These are phyloP conservation scores for Emmonsiellopsis sp. DNA, from an alignment of 2,329 filamentous ascomycete genomes.

Conservation along the genomic window DNA sequence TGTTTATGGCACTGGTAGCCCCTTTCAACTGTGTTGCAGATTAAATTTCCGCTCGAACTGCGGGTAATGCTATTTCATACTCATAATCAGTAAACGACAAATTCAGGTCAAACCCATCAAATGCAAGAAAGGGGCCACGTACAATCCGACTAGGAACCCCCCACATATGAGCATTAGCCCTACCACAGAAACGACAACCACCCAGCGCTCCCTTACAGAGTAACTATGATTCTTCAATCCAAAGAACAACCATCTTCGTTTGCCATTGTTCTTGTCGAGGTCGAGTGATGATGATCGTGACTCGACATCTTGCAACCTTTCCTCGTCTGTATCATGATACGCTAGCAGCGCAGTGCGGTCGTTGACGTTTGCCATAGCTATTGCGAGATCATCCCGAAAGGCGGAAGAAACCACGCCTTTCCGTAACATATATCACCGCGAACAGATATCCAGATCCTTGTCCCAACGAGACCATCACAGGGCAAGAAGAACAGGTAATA, in stretches of 20 bases:
- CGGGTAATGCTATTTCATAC: not conserved
- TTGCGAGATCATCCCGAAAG: not conserved
- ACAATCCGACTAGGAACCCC: not conserved
- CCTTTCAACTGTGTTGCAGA: conserved; percentile 44
- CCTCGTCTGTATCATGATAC: not conserved
- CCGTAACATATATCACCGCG: not conserved
- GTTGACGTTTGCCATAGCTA: not conserved
- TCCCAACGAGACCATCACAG: not conserved
- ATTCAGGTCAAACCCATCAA: not conserved
- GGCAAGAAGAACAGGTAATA: too few species aligned
- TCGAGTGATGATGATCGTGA: conserved; percentile 14
- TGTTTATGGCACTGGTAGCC: conserved; percentile 56
- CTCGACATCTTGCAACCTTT: not conserved
- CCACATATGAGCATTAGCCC: not conserved
- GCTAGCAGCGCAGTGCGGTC: conserved; percentile 1
- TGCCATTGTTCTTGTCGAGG: conserved; percentile 2
- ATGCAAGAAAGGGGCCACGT: not conserved
- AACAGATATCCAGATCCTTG: not conserved
- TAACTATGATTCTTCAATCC: not conserved
- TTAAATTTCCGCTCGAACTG: not conserved
- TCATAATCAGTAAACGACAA: not conserved
- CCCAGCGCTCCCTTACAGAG: not conserved
- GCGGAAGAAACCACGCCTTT: not conserved
- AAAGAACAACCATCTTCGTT: not conserved
- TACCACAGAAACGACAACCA: not conserved